These are phyloP conservation scores for Daldinia bambusicola DNA, from an alignment of 495 filamentous ascomycete species.

Conservation along the genomic window DNA sequence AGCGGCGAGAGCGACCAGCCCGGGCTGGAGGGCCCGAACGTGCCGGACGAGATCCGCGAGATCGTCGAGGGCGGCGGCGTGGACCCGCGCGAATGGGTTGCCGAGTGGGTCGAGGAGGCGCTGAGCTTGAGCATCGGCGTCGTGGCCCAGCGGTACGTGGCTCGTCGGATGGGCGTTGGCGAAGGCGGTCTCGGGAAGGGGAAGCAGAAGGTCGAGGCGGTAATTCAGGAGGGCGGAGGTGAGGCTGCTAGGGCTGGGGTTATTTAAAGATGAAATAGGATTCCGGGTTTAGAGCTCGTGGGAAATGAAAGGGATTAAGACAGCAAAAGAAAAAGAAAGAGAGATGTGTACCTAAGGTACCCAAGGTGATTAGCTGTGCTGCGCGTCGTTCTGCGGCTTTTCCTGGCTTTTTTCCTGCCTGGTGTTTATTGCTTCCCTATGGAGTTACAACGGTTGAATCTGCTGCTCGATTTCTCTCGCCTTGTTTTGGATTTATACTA, in stretches of 20 bases:
- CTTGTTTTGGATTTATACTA: neutral
- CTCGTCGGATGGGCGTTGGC: slow-evolving; percentile 93
- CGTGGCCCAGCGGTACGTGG: slow-evolving; percentile 96
- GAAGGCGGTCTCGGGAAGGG: slow-evolving; percentile 83
- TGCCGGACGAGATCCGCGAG: slow-evolving; percentile 86
- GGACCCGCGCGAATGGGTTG: slow-evolving; percentile 95
- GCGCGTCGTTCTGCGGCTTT: slow-evolving; percentile 2
- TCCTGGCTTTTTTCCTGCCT: neutral
- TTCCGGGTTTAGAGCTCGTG: neutral
- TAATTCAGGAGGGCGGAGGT: slow-evolving; percentile 77
- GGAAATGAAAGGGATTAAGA: neutral
- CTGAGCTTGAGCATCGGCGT: slow-evolving; percentile 82
- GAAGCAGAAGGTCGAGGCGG: slow-evolving; percentile 76
- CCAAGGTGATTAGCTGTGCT: neutral
- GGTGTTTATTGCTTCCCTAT: slow-evolving; percentile 9
- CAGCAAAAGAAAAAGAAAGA: neutral
- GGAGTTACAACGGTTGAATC: slow-evolving; percentile 16
- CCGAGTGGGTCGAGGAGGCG: slow-evolving; percentile 95
- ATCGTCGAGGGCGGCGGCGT: slow-evolving; percentile 90
- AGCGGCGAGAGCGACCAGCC: slow-evolving; percentile 53
- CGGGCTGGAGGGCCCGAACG: slow-evolving; percentile 44
- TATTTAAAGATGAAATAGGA: slow-evolving; percentile 39
- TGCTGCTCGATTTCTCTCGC: slow-evolving; percentile 7
- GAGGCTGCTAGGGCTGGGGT: slow-evolving; percentile 81
- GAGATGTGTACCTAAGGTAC: slow-evolving; percentile 3